These are phyloP conservation scores for Fomitopsis serialis DNA, from an alignment of 768 basidiomycete species.

Conservation along the genomic window DNA sequence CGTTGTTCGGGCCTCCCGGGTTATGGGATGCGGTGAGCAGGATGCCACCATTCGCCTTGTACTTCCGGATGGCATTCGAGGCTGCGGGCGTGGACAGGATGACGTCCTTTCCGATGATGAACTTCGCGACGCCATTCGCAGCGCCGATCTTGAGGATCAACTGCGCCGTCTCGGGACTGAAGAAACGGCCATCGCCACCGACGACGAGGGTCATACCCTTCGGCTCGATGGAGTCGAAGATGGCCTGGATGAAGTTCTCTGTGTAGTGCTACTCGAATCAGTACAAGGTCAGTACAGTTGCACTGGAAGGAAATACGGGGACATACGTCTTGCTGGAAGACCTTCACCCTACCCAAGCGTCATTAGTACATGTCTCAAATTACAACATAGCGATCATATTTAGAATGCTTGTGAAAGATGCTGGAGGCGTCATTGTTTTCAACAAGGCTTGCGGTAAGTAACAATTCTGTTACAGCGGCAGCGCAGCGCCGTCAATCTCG, in stretches of 20 bases:
- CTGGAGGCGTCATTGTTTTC: no score
- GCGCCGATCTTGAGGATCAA: conserved; percentile 92
- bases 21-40: conserved; percentile 96
- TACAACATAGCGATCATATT: no score
- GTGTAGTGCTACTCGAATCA: conserved; percentile 76
- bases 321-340: conserved; percentile 91
- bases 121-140: conserved; percentile 86
- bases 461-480: no score
- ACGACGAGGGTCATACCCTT: conserved; percentile 84
- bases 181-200: conserved; percentile 96
- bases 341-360: conserved; percentile 68
- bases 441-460: no score
- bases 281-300: no score
- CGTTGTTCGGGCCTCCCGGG: conserved; percentile 95
- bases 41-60: conserved; percentile 96
- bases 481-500: no score
- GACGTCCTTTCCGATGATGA: conserved; percentile 87
- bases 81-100: conserved; percentile 98
- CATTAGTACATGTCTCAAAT: not conserved
- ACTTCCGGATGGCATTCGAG: conserved; percentile 92
- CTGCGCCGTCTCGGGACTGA: conserved; percentile 80
- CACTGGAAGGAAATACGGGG: no score
- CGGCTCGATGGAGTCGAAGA: conserved; percentile 83
- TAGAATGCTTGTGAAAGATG: no score
- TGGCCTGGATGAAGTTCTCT: conserved; percentile 96